Evolutionary conservation across 768 basidiomycete genomes (phyloP), one percentile per base, ranked within the genome.

Genomic region (Collybiopsis confluens): DNA sequence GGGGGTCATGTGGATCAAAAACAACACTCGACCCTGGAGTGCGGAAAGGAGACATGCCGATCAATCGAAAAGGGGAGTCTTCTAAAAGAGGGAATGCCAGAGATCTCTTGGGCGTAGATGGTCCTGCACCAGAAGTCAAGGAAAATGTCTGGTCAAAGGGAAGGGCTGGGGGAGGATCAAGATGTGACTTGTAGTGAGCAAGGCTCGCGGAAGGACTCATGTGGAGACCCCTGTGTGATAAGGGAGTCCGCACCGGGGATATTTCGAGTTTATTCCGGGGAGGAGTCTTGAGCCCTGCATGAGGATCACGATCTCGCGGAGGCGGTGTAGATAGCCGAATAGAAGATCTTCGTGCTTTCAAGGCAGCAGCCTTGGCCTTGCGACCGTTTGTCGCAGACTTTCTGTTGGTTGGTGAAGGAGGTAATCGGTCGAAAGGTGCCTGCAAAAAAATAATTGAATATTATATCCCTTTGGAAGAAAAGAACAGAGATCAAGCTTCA

Each of bases 1-100:
- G 71, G 3, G 88, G 86, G 65, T 90, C 86, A 58, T 87, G 83
- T 27, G 88, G 87, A 63, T 90, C 88, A 57, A 81, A 82, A 28
- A 87, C 73, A 24, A 61, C 70, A 56, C 77, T 68, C 41, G 77
- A 72, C 11, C 73, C 73, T 3, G 81, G 83, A 11, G 80, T 78
- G 18, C 77, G 74, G 65, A 77, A 79, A 10, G 73, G 72, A 21
- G 73, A 73, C 26, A 62, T 63, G 18, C 61, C 56, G 4, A 60
- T 45, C 27, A 64, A 61, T 42, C 75, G 71, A 58, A 70, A 74
- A 8, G 75, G 73, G 35, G 72, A 74, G 55, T 66, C 50, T 16
- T 47, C 45, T n/a, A 50, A 65, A 5, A 66, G 54, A 55, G 69
- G 66, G 58, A 77, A 77, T 20, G 55, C 40, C n/a, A 49, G 27